A percentile compares a stretch with the other conserved stretches of the same genome.
Conservation (phyloP, 2,329 filamentous ascomycete genomes). For the Lachnellula arida region DNA sequence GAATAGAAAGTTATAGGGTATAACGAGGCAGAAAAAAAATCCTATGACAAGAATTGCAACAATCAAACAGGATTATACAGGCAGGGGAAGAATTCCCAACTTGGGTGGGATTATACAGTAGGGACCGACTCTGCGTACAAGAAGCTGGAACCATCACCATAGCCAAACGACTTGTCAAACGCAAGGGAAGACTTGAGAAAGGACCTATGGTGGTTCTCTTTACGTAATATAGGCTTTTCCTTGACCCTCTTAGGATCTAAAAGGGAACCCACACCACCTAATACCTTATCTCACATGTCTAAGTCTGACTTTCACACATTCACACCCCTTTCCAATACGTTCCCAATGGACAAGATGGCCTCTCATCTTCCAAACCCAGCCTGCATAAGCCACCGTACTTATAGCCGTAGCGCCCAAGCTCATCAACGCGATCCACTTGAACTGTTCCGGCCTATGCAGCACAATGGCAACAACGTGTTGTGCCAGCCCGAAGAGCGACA, state of each 20-base stretch:
- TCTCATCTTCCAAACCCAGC: constrained; percentile 36
- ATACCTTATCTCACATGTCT: background rate
- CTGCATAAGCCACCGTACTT: constrained; percentile 34
- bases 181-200: background rate
- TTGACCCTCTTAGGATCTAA: background rate
- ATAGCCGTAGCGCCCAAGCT: constrained; percentile 33
- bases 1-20: too few species aligned
- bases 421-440: constrained; percentile 35
- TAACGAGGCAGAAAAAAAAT: too few species aligned
- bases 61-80: too few species aligned
- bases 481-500: constrained; percentile 37
- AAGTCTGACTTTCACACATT: background rate
- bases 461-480: constrained; percentile 36
- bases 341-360: constrained; percentile 41
- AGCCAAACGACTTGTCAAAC: too few species aligned
- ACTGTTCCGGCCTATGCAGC: constrained; percentile 35
- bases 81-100: too few species aligned
- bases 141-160: too few species aligned
- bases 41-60: too few species aligned
- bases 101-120: too few species aligned
- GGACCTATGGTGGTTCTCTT: background rate
- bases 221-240: background rate
- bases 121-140: too few species aligned
- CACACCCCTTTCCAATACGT: constrained; percentile 17
- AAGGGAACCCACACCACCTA: background rate